Evolutionary conservation across 202 grass and related monocot genomes (phyloP), one percentile per base, ranked within the genome.

Genomic region (Zizania palustris): DNA sequence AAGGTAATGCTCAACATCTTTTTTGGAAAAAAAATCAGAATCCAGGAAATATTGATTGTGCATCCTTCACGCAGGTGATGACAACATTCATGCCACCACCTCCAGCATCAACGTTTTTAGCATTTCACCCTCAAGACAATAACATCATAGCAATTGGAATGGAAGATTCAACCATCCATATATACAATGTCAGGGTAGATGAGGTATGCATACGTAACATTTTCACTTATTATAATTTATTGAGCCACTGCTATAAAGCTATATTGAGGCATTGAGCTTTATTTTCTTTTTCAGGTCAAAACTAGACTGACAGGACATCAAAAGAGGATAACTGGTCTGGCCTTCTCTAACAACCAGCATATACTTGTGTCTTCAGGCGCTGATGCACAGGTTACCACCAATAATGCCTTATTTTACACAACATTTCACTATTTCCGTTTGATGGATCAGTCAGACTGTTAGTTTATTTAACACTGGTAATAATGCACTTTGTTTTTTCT

Each of bases 101-200:
- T 65, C 91, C 94, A 73, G 86, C 94, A 67, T 97, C 94, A 6
- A 97, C 88, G 7, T 97, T 93, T 83, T 84, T 97, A 85, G 91
- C 94, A 53, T 97, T 97, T 75, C 94, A 97, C 39, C 94, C 94
- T 38, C 88, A 93, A 83, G 94, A 97, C 67, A 97, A 97, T 78
- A 97, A 97, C 72, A 97, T 97, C 56, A 88, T 97, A 86, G 94
- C 94, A 79, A 93, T 93, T 74, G 94, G 94, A 91, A 97, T 97
- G 94, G 94, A 97, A 84, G 94, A 97, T 89, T 97, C 94, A 86
- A 93, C 91, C 62, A 97, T 97, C 78, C 88, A 97, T 75, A 97
- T 97, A 77, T 97, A 97, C 85, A 93, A 97, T 88, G 94, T 97
- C 64, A 87, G 91, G 83, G 94, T 97, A 69, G 94, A 97, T 80